phyloP scores from a whole-genome alignment of 345 rosid genomes.

The Laguncularia racemosa region DNA sequence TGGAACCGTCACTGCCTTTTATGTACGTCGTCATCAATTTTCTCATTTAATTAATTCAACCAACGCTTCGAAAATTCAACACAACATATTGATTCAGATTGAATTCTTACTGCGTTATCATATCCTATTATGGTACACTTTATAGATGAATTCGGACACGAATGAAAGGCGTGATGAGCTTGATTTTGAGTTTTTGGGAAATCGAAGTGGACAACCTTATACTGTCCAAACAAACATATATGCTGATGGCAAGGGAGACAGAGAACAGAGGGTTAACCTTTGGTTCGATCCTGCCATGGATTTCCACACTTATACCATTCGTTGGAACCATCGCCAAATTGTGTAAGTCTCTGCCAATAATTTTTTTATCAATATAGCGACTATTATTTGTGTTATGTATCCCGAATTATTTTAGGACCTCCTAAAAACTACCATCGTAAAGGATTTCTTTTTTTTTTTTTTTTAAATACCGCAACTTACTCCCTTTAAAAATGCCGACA shows the following conservation, averaged over 20 bases:
- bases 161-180: constrained; percentile 59
- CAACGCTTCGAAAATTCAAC: neutral
- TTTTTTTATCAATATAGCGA: too few relatives aligned
- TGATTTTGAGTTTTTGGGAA: constrained; percentile 93
- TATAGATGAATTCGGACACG: constrained; percentile 83
- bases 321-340: constrained; percentile 70
- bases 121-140: too few relatives aligned
- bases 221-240: constrained; percentile 87
- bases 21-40: too few relatives aligned
- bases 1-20: constrained; percentile 96
- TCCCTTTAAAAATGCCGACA: too few relatives aligned
- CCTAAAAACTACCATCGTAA: too few relatives aligned
- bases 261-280: constrained; percentile 82
- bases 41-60: too few relatives aligned
- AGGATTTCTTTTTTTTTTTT: too few relatives aligned
- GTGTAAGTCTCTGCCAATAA: too few relatives aligned
- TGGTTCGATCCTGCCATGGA: constrained; percentile 89
- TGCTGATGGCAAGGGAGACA: constrained; percentile 88
- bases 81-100: neutral
- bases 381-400: neutral
- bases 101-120: too few relatives aligned
- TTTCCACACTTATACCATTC: constrained; percentile 59
- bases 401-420: too few relatives aligned
- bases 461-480: too few relatives aligned
- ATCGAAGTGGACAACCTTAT: constrained; percentile 78